phyloP scores from a whole-genome alignment of 768 basidiomycete genomes.

The Amanita brunnescens region DNA sequence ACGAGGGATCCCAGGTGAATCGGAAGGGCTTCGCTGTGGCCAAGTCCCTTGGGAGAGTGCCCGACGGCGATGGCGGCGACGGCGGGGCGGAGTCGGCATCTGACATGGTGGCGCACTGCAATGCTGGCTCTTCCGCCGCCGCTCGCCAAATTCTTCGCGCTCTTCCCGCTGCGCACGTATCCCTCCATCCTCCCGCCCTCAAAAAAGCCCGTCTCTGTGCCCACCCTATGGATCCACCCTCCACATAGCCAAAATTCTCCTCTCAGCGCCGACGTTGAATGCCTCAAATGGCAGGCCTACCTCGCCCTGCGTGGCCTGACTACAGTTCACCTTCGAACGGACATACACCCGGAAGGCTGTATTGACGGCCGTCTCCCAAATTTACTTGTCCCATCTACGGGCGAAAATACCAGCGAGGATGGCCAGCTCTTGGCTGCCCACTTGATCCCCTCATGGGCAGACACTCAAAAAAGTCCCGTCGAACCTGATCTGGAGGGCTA shows the following conservation, averaged over 20 bases:
- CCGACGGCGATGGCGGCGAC: constrained; percentile 47
- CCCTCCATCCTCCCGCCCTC: constrained; percentile 28
- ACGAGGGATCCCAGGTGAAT: constrained; percentile 70
- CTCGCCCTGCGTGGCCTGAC: constrained; percentile 56
- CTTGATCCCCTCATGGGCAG: constrained; percentile 69
- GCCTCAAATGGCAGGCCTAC: constrained; percentile 87
- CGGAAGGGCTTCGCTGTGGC: constrained; percentile 52
- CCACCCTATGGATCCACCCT: constrained; percentile 62
- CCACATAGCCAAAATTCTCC: constrained; percentile 23
- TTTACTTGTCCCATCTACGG: constrained; percentile 44
- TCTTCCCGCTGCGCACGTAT: constrained; percentile 52
- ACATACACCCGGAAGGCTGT: constrained; percentile 62
- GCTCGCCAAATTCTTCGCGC: constrained; percentile 42
- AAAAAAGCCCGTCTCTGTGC: constrained; percentile 16
- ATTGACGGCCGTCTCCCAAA: constrained; percentile 63
- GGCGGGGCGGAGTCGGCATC: constrained; percentile 39
- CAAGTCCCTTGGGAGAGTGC: constrained; percentile 28
- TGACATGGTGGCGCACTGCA: constrained; percentile 4
- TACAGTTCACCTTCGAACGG: constrained; percentile 50
- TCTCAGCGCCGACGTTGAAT: constrained; percentile 77
- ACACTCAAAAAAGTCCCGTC: constrained; percentile 35
- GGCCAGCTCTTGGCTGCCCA: constrained; percentile 53
- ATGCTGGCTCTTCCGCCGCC: constrained; percentile 25
- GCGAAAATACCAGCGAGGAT: constrained; percentile 28
- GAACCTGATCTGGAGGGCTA: constrained; percentile 57